Percentiles rank a stretch among this genome's conserved stretches.
Evolutionary conservation across 2,329 filamentous ascomycete species (phyloP).

Genomic region (Fusarium heterosporum): DNA sequence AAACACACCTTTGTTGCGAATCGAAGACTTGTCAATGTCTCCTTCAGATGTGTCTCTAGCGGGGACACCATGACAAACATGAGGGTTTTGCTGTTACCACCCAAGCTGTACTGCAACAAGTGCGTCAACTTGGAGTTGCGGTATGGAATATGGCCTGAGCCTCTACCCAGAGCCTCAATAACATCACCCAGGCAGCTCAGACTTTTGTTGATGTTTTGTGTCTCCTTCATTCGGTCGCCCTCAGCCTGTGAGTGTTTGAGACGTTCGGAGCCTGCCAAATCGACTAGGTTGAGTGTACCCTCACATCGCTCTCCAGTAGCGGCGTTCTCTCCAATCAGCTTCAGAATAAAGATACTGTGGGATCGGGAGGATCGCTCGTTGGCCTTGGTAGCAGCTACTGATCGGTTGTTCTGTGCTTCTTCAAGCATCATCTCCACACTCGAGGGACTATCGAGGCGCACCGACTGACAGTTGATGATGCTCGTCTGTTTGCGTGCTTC

Average conservation of each 20-base stretch:
- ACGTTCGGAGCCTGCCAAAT: conserved; percentile 92
- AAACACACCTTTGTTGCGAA: conserved; percentile 88
- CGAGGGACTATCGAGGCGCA: conserved; percentile 80
- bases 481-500: conserved; percentile 82
- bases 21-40: conserved; percentile 93
- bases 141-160: conserved; percentile 89
- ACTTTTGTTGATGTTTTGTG: conserved; percentile 97
- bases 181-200: conserved; percentile 93
- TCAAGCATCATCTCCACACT: conserved; percentile 84
- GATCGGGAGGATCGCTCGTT: conserved; percentile 95
- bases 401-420: conserved; percentile 85
- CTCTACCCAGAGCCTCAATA: conserved; percentile 89
- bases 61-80: conserved; percentile 99
- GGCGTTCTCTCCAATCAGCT: conserved; percentile 75
- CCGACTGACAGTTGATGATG: conserved; percentile 82
- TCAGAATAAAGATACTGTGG: conserved; percentile 96
- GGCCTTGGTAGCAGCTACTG: conserved; percentile 95
- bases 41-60: conserved; percentile 87
- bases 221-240: conserved; percentile 90
- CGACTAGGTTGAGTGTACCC: conserved; percentile 94
- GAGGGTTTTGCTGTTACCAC: conserved; percentile 95
- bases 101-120: conserved; percentile 91
- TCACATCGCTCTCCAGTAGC: conserved; percentile 87
- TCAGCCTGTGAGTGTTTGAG: conserved; percentile 88
- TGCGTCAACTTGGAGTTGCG: conserved; percentile 97